These are phyloP conservation scores for Thelonectria blattea DNA, from an alignment of 2,329 filamentous ascomycete species.

Conservation along the genomic window DNA sequence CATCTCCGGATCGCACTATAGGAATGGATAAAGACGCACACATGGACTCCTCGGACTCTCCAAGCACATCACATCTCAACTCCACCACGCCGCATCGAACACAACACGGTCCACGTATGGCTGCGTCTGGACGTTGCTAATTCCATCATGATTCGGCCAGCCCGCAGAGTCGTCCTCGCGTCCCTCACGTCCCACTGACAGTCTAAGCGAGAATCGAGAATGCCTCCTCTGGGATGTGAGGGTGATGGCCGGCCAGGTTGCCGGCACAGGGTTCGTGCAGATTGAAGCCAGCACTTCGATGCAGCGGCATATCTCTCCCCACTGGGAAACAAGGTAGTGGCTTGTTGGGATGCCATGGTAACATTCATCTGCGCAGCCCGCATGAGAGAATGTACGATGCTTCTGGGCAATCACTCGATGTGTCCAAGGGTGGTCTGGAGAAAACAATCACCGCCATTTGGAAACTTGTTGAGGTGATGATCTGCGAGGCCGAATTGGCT, in stretches of 20 bases:
- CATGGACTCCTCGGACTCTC: conserved; percentile 2
- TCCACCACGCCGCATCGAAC: conserved; percentile 8
- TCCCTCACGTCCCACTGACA: conserved; percentile 1
- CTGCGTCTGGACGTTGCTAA: not conserved
- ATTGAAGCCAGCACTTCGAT: conserved; percentile 15
- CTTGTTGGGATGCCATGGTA: conserved; percentile 6
- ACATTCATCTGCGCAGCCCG: conserved; percentile 14
- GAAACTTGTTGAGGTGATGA: not conserved
- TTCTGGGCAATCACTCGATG: conserved; percentile 7
- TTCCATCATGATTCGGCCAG: conserved; percentile 3
- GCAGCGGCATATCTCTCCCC: conserved; percentile 14
- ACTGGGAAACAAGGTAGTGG: conserved; percentile 2
- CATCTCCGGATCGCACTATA: conserved; percentile 4
- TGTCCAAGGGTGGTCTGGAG: not conserved
- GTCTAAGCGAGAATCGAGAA: conserved; percentile 2
- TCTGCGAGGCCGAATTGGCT: not conserved
- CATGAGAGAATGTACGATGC: conserved; percentile 16
- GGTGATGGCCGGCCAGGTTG: conserved; percentile 10
- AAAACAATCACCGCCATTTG: conserved; percentile 11
- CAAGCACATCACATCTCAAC: conserved; percentile 16
- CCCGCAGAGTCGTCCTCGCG: not conserved
- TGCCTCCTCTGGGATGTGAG: not conserved
- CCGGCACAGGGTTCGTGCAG: conserved; percentile 11
- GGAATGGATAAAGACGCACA: not conserved
- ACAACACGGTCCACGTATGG: conserved; percentile 10